phyloP scores from a whole-genome alignment of 2,329 filamentous ascomycete genomes.

The Aureobasidium sp. region DNA sequence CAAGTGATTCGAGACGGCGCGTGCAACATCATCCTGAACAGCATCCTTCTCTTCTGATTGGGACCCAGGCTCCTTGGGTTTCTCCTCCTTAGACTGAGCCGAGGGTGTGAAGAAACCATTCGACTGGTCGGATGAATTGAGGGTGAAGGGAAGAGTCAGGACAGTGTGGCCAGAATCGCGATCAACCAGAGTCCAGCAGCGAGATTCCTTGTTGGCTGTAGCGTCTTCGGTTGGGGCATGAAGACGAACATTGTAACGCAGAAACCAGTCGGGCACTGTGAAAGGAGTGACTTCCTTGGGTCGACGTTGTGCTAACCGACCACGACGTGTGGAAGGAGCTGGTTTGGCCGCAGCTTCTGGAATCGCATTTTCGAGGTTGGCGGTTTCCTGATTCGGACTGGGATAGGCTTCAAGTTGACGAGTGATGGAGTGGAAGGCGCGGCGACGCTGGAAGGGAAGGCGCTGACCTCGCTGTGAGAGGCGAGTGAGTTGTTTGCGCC shows the following conservation, averaged over 20 bases:
- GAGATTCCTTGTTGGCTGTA: neutral
- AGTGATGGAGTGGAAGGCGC: slow-evolving; percentile 21
- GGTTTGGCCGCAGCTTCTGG: neutral
- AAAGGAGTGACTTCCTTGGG: slow-evolving; percentile 12
- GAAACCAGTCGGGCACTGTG: slow-evolving; percentile 30
- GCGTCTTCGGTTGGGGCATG: neutral
- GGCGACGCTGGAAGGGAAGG: slow-evolving; percentile 12
- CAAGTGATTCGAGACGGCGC: neutral
- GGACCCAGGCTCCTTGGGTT: neutral
- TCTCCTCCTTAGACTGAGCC: neutral
- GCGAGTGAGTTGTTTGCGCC: slow-evolving; percentile 16
- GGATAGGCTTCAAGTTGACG: slow-evolving; percentile 10
- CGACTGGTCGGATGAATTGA: neutral
- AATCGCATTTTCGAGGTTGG: neutral
- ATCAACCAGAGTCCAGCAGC: slow-evolving; percentile 10
- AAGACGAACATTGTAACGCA: slow-evolving; percentile 29
- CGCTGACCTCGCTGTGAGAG: slow-evolving; percentile 14
- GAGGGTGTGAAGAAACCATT: slow-evolving; percentile 3
- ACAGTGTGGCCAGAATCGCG: slow-evolving; percentile 7
- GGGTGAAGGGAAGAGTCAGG: slow-evolving; percentile 5
- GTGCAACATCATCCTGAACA: neutral
- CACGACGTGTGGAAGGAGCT: neutral
- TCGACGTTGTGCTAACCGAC: neutral
- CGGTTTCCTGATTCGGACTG: neutral
- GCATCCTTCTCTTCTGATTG: neutral